phyloP scores from a whole-genome alignment of 306 rosid genomes.

The Crotalaria pallida region DNA sequence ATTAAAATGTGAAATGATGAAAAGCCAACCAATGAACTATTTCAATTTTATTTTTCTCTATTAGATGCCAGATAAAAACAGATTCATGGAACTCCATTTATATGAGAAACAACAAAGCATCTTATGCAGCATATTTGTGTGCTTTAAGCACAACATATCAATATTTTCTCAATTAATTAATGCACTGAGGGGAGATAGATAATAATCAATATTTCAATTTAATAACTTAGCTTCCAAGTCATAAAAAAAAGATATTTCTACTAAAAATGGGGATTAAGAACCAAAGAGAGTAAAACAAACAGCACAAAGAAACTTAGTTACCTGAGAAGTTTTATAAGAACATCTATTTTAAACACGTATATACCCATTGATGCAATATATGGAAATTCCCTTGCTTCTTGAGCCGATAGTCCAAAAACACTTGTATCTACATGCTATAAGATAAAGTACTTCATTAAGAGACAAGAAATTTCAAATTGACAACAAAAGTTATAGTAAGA shows the following conservation, averaged over 20 bases:
- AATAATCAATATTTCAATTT: neutral
- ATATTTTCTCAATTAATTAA: neutral
- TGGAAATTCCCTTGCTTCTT: slow-evolving; percentile 39
- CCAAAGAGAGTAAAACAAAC: neutral
- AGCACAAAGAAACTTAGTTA: slow-evolving; percentile 16
- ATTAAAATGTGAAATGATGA: neutral
- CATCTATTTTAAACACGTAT: slow-evolving; percentile 43
- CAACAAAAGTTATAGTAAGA: neutral
- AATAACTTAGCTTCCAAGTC: neutral
- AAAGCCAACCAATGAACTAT: neutral
- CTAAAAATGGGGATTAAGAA: neutral
- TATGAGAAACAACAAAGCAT: neutral
- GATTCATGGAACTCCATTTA: neutral
- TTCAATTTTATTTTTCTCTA: neutral
- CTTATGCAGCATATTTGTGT: neutral
- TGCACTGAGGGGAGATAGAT: neutral
- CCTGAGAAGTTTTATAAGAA: slow-evolving; percentile 44
- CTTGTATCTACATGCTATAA: slow-evolving; percentile 44
- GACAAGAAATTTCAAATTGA: slow-evolving; percentile 9
- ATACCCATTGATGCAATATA: slow-evolving; percentile 53
- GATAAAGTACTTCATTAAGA: slow-evolving; percentile 26
- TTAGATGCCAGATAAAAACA: neutral
- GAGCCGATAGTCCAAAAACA: slow-evolving; percentile 39
- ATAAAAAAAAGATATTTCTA: neutral
- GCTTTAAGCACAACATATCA: neutral